Percentiles rank a stretch among this genome's conserved stretches.
phyloP scores from a whole-genome alignment of 495 filamentous ascomycete species.

The Gamarada debralockiae region DNA sequence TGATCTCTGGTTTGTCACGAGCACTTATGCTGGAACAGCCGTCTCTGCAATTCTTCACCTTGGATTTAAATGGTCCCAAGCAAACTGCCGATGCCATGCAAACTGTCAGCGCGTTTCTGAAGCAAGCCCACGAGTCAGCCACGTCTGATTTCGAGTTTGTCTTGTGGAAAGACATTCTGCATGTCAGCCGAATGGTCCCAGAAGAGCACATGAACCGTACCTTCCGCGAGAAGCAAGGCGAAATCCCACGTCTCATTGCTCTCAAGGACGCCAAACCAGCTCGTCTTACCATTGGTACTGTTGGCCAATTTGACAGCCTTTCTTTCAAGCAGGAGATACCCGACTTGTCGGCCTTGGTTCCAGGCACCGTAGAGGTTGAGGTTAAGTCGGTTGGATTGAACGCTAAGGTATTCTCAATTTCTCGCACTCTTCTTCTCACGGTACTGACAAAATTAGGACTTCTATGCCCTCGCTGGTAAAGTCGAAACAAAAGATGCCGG shows the following conservation, averaged over 20 bases:
- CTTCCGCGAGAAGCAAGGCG: constrained; percentile 21
- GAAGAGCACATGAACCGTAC: constrained; percentile 24
- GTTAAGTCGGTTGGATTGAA: constrained; percentile 19
- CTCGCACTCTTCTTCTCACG: background rate
- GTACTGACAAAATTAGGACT: constrained; percentile 7
- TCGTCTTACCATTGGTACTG: background rate
- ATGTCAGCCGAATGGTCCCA: constrained; percentile 31
- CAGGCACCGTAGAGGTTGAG: constrained; percentile 21
- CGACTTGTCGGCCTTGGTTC: background rate
- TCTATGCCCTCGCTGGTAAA: constrained; percentile 14
- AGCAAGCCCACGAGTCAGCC: background rate
- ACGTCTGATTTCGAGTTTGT: constrained; percentile 8
- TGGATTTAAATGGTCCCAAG: constrained; percentile 24
- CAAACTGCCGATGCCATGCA: background rate
- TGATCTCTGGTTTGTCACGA: constrained; percentile 32
- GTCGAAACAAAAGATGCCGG: constrained; percentile 9
- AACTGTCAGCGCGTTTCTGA: background rate
- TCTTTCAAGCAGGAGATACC: background rate
- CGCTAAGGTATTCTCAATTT: constrained; percentile 1
- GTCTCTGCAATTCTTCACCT: constrained; percentile 28
- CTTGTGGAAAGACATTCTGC: constrained; percentile 17
- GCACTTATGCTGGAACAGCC: constrained; percentile 35
- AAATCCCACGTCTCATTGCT: background rate
- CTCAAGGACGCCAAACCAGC: background rate
- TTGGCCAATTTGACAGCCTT: background rate